A percentile compares a stretch with the other conserved stretches of the same genome.
Conservation (phyloP, 2,329 filamentous ascomycete species). For the Diaporthe amygdali region DNA sequence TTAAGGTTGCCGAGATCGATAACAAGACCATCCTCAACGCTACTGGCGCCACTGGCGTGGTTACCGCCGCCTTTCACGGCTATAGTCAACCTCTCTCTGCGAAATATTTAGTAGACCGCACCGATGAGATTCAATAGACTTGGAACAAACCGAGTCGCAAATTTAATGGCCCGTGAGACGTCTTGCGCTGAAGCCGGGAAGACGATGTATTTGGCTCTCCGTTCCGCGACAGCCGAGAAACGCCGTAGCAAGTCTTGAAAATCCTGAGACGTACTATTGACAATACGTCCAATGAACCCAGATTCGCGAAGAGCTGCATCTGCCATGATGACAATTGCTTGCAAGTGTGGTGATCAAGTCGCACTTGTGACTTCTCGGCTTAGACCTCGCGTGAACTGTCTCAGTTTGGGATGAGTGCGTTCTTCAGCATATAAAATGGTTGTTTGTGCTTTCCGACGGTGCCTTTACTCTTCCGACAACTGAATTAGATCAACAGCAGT, state of each 20-base stretch:
- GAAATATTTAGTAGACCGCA: not conserved
- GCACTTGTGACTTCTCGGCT: not conserved
- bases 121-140: rapidly evolving
- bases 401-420: not conserved
- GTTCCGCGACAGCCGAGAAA: not conserved
- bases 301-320: not conserved
- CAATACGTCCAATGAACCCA: not conserved
- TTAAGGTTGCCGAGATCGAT: not conserved
- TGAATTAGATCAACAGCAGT: not conserved
- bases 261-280: not conserved
- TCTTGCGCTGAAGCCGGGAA: not conserved
- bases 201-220: not conserved
- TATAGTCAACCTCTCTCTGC: not conserved
- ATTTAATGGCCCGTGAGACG: not conserved
- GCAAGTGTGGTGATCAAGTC: not conserved
- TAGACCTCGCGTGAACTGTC: not conserved
- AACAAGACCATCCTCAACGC: not conserved
- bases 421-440: not conserved
- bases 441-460: too few relatives aligned
- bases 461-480: too few relatives aligned
- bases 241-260: not conserved
- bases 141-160: not conserved
- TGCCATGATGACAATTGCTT: not conserved
- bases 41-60: not conserved
- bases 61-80: not conserved